Base-by-base conservation (phyloP, 2,329 filamentous ascomycete genomes). In the Fonsecaea nubica region DNA sequence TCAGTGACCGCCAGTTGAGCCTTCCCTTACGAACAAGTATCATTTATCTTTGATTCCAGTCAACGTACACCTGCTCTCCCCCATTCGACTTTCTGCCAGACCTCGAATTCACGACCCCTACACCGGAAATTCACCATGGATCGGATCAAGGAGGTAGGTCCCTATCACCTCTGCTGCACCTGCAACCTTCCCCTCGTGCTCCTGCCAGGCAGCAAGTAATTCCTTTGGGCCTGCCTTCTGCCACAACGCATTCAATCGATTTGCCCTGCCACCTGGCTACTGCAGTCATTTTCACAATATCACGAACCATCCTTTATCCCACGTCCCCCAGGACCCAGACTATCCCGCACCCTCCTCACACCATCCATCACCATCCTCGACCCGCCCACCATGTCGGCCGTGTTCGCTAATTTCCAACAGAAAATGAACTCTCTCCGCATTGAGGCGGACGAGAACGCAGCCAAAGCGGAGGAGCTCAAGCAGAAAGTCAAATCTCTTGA, bases 391-490 rank as follows among this genome's bases (percentile, higher is more conserved):
- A 68, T 74, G 72, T 66, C 71, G 61, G 58, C 65, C 40, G 71
- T 74, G 74, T 71, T 76, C 69, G 64, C 69, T 63, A 73, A 68
- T 64, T 65, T 69, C 67, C 63, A 68, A 76, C 68, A 97, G 94
- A 94, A 93, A 90, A 94, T 97, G 92, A 91, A 91, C 85, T 86
- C 90, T 81, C 92, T 99, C 84, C 93, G 94, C 79, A 83, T 94
- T 82, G 92, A 98, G 87, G 91, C 92, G 77, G 95, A 98, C 78
- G 91, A 95, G 79, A 89, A 92, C 72, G 83, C 88, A 72, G 82
- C 85, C 78, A 91, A 94, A 84, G 90, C 90, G 72, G 92, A 97
- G 79, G 94, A 98, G 83, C 88, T 96, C 73, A 89, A 95, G 83
- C 73, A 81, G 75, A 93, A 92, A 83, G 87, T 97, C 83, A 98